A percentile compares a stretch with the other conserved stretches of the same genome.
Evolutionary conservation across 768 basidiomycete genomes (phyloP).

Genomic region (Rhizopogon roseolus): DNA sequence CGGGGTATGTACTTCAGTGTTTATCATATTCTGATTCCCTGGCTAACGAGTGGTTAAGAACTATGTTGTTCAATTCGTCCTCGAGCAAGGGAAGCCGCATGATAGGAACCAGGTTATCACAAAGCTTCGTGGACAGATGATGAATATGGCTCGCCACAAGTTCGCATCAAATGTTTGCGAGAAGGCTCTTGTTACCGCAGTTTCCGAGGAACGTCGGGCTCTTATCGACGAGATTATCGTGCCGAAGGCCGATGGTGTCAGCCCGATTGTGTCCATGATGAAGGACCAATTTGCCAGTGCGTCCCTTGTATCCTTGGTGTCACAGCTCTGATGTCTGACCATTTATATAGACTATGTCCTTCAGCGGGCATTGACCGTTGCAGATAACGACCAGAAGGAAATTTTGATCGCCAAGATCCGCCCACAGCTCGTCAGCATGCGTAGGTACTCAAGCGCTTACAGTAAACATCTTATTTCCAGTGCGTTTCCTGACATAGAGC

Average conservation of each 20-base stretch:
- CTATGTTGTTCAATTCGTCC: slow-evolving; percentile 92
- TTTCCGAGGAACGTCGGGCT: slow-evolving; percentile 54
- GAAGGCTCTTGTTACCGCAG: slow-evolving; percentile 73
- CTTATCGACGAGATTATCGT: slow-evolving; percentile 82
- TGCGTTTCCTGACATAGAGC: slow-evolving; percentile 31
- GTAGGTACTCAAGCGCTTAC: slow-evolving; percentile 65
- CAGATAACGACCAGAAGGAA: slow-evolving; percentile 70
- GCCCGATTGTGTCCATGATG: slow-evolving; percentile 66
- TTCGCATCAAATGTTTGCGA: slow-evolving; percentile 97
- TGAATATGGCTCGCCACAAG: slow-evolving; percentile 80
- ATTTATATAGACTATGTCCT: slow-evolving; percentile 70
- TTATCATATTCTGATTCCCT: neutral
- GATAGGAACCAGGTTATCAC: slow-evolving; percentile 66
- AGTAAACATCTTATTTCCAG: slow-evolving; percentile 80
- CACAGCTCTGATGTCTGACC: slow-evolving; percentile 2
- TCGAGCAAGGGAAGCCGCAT: slow-evolving; percentile 70
- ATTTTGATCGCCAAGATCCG: slow-evolving; percentile 55
- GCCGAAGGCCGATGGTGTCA: slow-evolving; percentile 58
- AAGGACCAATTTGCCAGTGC: slow-evolving; percentile 86
- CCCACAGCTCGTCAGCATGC: slow-evolving; percentile 66
- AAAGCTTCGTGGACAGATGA: slow-evolving; percentile 71
- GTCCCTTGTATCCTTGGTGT: slow-evolving; percentile 26
- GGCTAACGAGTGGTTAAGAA: slow-evolving; percentile 46
- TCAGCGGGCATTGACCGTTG: slow-evolving; percentile 68
- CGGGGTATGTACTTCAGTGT: slow-evolving; percentile 51